These are phyloP conservation scores for Neurospora terricola DNA, from an alignment of 495 filamentous ascomycete genomes.

Conservation along the genomic window DNA sequence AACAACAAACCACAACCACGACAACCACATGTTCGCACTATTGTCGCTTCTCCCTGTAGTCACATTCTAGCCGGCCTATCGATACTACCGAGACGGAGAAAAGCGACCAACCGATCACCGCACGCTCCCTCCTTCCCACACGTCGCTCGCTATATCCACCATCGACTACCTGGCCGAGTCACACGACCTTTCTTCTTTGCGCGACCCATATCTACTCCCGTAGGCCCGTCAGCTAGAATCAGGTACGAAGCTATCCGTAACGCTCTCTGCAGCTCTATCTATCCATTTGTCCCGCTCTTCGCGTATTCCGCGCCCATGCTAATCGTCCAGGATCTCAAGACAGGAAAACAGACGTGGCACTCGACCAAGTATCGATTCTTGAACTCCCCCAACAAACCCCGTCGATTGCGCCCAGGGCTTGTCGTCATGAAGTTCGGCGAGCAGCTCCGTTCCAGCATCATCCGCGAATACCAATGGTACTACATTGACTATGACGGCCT, in stretches of 20 bases:
- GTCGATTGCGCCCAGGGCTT: conserved; percentile 24
- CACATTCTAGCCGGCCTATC: background rate
- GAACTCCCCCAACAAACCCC: conserved; percentile 16
- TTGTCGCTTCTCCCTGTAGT: background rate
- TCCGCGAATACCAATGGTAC: conserved; percentile 91
- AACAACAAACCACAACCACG: background rate
- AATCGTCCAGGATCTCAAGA: conserved; percentile 40
- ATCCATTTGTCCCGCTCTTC: background rate
- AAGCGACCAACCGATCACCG: background rate
- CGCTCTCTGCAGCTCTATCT: background rate
- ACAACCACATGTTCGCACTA: background rate
- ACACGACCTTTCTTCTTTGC: background rate
- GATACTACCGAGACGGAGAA: background rate
- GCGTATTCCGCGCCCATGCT: conserved; percentile 25
- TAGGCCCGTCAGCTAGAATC: background rate
- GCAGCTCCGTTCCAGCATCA: conserved; percentile 84
- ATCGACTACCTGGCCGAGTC: background rate
- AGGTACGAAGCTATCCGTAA: background rate
- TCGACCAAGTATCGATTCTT: conserved; percentile 12
- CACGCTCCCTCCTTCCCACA: background rate
- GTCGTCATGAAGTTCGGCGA: conserved; percentile 80
- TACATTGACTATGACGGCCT: conserved; percentile 96
- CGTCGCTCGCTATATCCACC: background rate
- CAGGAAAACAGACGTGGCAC: conserved; percentile 23
- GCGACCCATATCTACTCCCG: background rate